These are phyloP conservation scores for Metschnikowia koreensis DNA, from an alignment of 805 yeast species.

Conservation along the genomic window DNA sequence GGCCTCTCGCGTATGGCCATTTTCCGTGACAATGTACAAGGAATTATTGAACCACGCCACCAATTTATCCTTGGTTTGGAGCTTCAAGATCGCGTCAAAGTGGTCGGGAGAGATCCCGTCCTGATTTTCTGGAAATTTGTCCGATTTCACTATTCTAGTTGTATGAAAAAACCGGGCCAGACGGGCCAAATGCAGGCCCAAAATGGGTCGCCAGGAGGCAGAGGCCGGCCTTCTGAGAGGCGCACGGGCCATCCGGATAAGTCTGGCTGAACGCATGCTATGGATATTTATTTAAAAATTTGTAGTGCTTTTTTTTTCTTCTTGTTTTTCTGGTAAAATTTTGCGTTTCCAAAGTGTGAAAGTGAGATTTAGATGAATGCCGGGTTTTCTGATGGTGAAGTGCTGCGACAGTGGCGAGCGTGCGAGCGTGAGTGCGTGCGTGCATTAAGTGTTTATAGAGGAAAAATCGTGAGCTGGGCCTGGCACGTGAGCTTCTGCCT, in stretches of 20 bases:
- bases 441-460: no score
- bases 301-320: background rate
- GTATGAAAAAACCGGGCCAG: slow-evolving; percentile 3
- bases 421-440: no score
- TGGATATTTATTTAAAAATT: background rate
- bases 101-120: background rate
- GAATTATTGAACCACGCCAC: background rate
- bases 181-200: background rate
- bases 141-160: background rate
- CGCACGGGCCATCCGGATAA: background rate
- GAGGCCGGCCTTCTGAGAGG: background rate
- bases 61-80: background rate
- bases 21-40: background rate
- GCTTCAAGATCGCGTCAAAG: no score
- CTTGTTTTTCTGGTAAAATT: no score
- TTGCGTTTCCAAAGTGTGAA: no score
- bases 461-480: no score
- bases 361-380: no score
- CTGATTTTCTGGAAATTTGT: background rate
- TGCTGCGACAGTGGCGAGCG: no score
- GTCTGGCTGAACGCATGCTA: slow-evolving; percentile 2
- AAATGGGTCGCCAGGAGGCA: background rate
- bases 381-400: no score
- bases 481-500: no score
- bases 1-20: slow-evolving; percentile 15